A percentile compares a stretch with the other conserved stretches of the same genome.
phyloP scores from a whole-genome alignment of 1,284 basidiomycete genomes.

The Papiliotrema fonsecae region DNA sequence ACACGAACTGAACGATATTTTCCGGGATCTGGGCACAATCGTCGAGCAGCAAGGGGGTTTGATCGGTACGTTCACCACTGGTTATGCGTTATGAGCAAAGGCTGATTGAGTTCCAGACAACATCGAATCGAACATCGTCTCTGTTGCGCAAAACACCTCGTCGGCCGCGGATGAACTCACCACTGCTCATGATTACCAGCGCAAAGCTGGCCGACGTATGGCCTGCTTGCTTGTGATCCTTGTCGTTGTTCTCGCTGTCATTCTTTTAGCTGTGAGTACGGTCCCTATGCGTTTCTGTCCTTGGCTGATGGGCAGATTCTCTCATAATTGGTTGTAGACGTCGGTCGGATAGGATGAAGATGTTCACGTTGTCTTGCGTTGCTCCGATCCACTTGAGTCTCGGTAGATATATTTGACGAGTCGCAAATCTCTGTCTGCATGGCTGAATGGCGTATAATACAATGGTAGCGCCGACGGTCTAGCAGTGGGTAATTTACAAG shows the following conservation, averaged over 20 bases:
- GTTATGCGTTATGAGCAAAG: background rate
- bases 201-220: slow-evolving; percentile 83
- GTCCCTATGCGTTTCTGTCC: background rate
- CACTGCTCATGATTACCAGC: slow-evolving; percentile 89
- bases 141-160: slow-evolving; percentile 75
- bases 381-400: no score
- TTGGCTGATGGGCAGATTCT: slow-evolving; percentile 17
- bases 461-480: no score
- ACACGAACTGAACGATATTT: slow-evolving; percentile 94
- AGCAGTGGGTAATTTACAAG: no score
- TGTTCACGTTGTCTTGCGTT: no score
- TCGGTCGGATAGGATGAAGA: no score
- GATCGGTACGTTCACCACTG: slow-evolving; percentile 62
- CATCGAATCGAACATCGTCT: slow-evolving; percentile 90
- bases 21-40: slow-evolving; percentile 90
- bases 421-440: no score
- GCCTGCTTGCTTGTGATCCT: slow-evolving; percentile 85
- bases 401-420: no score
- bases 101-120: slow-evolving; percentile 63
- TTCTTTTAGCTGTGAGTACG: slow-evolving; percentile 78
- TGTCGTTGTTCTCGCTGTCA: slow-evolving; percentile 79
- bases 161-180: slow-evolving; percentile 82
- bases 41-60: slow-evolving; percentile 92
- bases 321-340: slow-evolving; percentile 7
- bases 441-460: no score